These are phyloP conservation scores for Parafenestella ontariensis DNA, from an alignment of 2,329 filamentous ascomycete genomes.

Conservation along the genomic window DNA sequence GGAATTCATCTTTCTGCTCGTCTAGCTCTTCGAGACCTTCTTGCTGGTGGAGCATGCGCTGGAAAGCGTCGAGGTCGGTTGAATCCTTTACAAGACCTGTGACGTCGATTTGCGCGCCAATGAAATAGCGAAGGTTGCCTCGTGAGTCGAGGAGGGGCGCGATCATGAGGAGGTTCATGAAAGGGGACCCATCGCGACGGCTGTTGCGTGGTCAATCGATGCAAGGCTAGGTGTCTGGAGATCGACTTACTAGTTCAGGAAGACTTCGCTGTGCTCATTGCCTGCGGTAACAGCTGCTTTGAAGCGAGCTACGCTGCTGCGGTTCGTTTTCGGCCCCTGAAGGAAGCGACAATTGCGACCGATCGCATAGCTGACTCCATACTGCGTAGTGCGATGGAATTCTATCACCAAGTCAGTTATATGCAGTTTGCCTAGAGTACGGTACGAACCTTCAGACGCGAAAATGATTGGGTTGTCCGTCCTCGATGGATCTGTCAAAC, in stretches of 20 bases:
- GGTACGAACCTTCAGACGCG: conserved; percentile 69
- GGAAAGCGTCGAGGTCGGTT: conserved; percentile 69
- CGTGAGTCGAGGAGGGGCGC: conserved; percentile 73
- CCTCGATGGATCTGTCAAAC: conserved; percentile 75
- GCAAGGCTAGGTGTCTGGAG: background rate
- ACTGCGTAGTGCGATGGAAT: conserved; percentile 77
- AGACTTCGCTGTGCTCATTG: conserved; percentile 75
- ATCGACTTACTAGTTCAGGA: conserved; percentile 72
- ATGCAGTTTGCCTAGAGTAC: background rate
- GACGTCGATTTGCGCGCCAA: conserved; percentile 76
- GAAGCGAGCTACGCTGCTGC: conserved; percentile 67
- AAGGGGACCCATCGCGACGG: conserved; percentile 76
- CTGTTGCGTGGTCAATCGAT: conserved; percentile 44
- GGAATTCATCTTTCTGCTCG: conserved; percentile 67
- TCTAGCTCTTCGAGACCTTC: conserved; percentile 36
- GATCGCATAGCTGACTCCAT: conserved; percentile 74
- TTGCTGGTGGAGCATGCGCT: conserved; percentile 53
- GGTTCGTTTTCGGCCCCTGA: conserved; percentile 75
- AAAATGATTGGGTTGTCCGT: conserved; percentile 79
- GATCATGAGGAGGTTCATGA: conserved; percentile 80
- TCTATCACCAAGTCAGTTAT: conserved; percentile 55
- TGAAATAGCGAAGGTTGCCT: conserved; percentile 71
- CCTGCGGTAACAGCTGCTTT: conserved; percentile 66
- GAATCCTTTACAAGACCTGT: conserved; percentile 72
- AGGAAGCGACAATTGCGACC: conserved; percentile 81